phyloP scores from a whole-genome alignment of 2,329 filamentous ascomycete species.

The Pseudopyricularia javanii region DNA sequence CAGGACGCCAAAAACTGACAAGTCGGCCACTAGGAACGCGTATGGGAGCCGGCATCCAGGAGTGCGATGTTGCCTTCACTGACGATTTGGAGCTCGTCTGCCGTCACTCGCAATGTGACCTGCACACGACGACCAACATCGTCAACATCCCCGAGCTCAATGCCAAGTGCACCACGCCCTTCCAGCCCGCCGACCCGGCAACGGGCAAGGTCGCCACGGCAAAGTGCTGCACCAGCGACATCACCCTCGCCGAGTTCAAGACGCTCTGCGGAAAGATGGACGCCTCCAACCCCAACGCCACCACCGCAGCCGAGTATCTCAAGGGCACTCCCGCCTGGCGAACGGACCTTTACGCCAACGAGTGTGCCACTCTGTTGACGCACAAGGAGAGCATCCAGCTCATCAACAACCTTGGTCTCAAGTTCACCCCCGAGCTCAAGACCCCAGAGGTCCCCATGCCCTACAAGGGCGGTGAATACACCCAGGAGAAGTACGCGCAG shows the following conservation, averaged over 20 bases:
- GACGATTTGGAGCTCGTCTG: conserved; percentile 54
- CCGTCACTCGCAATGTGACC: conserved; percentile 54
- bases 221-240: conserved; percentile 60
- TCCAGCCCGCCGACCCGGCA: conserved; percentile 33
- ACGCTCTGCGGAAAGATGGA: conserved; percentile 62
- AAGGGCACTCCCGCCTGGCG: conserved; percentile 47
- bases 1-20: background rate
- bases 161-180: conserved; percentile 50
- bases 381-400: conserved; percentile 6
- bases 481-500: conserved; percentile 50
- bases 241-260: conserved; percentile 56
- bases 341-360: conserved; percentile 48
- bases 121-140: conserved; percentile 59
- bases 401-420: conserved; percentile 4
- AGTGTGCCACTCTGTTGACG: conserved; percentile 4
- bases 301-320: conserved; percentile 44
- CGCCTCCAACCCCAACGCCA: conserved; percentile 43
- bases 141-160: conserved; percentile 47
- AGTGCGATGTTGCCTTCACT: conserved; percentile 59
- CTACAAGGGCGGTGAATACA: conserved; percentile 46
- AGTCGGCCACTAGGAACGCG: conserved; percentile 15
- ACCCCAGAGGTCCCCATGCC: conserved; percentile 53
- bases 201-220: conserved; percentile 41
- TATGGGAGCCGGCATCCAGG: conserved; percentile 54
- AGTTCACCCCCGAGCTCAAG: conserved; percentile 8